Base-by-base conservation (phyloP, 345 rosid genomes). In the Citrus maxima region DNA sequence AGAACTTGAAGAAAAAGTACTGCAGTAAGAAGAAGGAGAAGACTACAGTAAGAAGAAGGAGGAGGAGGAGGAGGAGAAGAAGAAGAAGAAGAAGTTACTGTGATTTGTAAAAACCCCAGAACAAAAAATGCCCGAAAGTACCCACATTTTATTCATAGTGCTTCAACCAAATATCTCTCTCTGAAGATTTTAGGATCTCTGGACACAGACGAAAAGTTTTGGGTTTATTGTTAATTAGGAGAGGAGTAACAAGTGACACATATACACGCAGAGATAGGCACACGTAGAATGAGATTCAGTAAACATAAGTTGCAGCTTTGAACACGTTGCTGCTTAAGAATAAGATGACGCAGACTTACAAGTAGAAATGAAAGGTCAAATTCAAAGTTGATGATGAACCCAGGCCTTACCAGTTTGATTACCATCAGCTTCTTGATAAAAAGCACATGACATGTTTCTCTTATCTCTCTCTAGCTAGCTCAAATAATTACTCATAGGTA, bases 211-310 rank as follows among this genome's bases (percentile, higher is more conserved):
- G 16, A 35, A 70, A 78, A 60, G 56, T 58, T 63, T 12, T 46
- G 51, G 58, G 75, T 60, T 67, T 34, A 22, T 78, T 51, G 70
- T 72, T 40, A 61, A 74, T 72, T 40, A 61, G 79, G 64, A 64
- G 76, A 70, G 32, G 25, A 10, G 13, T 30, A 73, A 54, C 54
- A 73, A 59, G 59, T 7, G 55, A 61, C 51, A 67, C 64, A 9
- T 37, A 67, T 21, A 51, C 51, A 24, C 10, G 7, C 24, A n/a
- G 64, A 37, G 79, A 67, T 35, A 35, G 12, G 10, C 32, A 24
- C 24, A 37, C 55, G 60, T 35, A 24, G 79, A 35, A 58, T 55
- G 66, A 76, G 35, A 46, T 13, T 13, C 10, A 16, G 58, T 51
- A 35, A 25, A 56, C 35, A 19, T 54, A 46, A 25, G 60, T 16